Conservation (phyloP, 192 early-diverging fungal genomes). For the Entomortierella parvispora region DNA sequence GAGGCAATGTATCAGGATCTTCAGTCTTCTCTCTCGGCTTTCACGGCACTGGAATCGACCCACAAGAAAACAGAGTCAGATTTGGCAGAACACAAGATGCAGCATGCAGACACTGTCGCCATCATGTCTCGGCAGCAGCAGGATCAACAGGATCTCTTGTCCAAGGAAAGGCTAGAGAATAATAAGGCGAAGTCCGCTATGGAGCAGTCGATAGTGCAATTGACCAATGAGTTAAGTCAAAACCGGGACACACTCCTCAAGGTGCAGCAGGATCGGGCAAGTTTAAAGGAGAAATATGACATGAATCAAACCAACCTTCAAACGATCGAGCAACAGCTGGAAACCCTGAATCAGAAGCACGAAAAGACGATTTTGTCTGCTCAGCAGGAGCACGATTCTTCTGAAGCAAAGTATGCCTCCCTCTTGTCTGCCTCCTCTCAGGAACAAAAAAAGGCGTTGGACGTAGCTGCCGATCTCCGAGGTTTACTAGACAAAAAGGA, state of each 20-base stretch:
- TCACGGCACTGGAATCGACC: constrained; percentile 2
- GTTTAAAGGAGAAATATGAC: constrained; percentile 19
- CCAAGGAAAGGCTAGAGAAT: constrained; percentile 17
- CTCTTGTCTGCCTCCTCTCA: neutral
- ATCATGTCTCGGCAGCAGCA: constrained; percentile 20
- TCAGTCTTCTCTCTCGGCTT: neutral
- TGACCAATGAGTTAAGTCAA: constrained; percentile 30
- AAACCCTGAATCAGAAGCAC: constrained; percentile 7
- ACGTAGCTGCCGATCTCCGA: constrained; percentile 1
- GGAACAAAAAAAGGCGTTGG: constrained; percentile 6
- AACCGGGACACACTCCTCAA: constrained; percentile 26
- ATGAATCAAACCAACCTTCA: constrained; percentile 19
- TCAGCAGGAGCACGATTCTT: constrained; percentile 5
- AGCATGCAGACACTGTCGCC: constrained; percentile 19
- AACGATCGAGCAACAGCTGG: constrained; percentile 4
- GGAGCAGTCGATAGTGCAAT: constrained; percentile 13
- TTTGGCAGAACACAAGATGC: constrained; percentile 8
- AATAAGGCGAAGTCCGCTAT: constrained; percentile 15
- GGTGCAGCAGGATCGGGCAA: constrained; percentile 6
- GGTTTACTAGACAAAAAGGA: constrained; percentile 1
- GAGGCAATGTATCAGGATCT: constrained; percentile 3
- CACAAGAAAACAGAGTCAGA: constrained; percentile 4
- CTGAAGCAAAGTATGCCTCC: constrained; percentile 1
- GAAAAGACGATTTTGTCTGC: constrained; percentile 7
- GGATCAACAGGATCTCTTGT: constrained; percentile 23